Evolutionary conservation across 257 asterid genomes (phyloP).

Genomic region (Datura wrightii): DNA sequence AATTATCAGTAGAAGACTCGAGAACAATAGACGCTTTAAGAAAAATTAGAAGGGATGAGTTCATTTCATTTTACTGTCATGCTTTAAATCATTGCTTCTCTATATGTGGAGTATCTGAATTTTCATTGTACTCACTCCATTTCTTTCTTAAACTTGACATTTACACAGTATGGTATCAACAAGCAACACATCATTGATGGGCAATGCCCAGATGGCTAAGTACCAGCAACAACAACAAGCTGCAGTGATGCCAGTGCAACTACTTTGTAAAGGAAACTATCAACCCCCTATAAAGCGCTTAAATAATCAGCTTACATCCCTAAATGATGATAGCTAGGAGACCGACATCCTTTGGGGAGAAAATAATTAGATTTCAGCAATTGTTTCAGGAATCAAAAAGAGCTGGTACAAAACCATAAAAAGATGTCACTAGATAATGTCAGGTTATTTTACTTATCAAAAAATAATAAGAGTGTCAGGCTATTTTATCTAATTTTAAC

Average conservation of each 20-base stretch:
- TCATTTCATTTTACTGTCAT: neutral
- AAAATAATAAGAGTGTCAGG: neutral
- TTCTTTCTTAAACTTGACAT: neutral
- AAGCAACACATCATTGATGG: neutral
- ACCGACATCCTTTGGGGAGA: neutral
- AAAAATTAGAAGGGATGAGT: neutral
- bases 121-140: neutral
- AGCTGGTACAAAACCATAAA: neutral
- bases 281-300: neutral
- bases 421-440: neutral
- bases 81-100: neutral
- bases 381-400: conserved; percentile 15
- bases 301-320: neutral
- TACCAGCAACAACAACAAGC: conserved; percentile 3
- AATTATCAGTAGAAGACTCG: neutral
- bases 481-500: neutral
- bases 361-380: neutral
- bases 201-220: neutral
- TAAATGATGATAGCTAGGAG: neutral
- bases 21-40: neutral
- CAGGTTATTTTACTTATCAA: neutral
- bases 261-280: neutral
- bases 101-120: neutral
- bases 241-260: neutral
- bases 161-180: neutral